phyloP scores from a whole-genome alignment of 768 basidiomycete genomes.

The Gloeophyllum trabeum region DNA sequence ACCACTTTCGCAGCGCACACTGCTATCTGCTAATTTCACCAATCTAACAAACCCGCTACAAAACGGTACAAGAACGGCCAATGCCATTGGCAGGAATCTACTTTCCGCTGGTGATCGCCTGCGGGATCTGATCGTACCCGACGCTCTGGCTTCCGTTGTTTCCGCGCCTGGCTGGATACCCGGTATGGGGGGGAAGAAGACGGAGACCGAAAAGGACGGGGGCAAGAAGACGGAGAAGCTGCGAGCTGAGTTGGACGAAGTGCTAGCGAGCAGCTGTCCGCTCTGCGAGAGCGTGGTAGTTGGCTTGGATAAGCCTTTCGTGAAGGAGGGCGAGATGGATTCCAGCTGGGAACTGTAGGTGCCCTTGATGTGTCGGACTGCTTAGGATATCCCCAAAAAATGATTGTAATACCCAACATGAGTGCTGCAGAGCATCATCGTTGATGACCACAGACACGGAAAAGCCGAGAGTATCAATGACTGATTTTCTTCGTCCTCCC shows the following conservation, averaged over 20 bases:
- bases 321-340: constrained; percentile 68
- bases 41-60: constrained; percentile 34
- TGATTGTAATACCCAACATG: background rate
- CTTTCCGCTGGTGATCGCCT: constrained; percentile 84
- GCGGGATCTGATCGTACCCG: constrained; percentile 88
- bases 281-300: constrained; percentile 85
- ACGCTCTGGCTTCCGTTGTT: constrained; percentile 80
- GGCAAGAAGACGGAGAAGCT: constrained; percentile 62
- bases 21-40: constrained; percentile 71
- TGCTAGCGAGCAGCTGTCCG: constrained; percentile 85
- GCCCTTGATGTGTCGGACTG: background rate
- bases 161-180: constrained; percentile 73
- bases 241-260: constrained; percentile 76
- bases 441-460: constrained; percentile 1
- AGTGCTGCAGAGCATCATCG: background rate
- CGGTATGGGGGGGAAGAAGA: constrained; percentile 41
- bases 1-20: constrained; percentile 43
- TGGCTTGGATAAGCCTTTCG: constrained; percentile 81
- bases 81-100: constrained; percentile 65
- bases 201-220: constrained; percentile 35
- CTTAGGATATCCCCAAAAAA: background rate
- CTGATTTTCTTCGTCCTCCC: constrained; percentile 77
- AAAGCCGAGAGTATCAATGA: constrained; percentile 31
- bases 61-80: constrained; percentile 54
- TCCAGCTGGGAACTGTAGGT: constrained; percentile 61